Conservation (phyloP, 805 yeast species). For the Candida incommunis region DNA sequence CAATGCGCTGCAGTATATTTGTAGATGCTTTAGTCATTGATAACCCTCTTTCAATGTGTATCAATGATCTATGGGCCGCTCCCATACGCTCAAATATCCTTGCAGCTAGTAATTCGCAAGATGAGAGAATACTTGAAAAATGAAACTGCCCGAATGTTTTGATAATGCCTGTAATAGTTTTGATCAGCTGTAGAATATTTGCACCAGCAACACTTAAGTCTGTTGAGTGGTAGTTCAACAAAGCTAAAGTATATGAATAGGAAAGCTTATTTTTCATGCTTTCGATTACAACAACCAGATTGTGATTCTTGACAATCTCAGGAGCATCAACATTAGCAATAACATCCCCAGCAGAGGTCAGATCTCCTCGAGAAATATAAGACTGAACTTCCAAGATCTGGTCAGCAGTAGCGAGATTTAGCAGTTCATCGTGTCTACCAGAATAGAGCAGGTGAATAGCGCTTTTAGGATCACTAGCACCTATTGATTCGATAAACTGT, state of each 20-base stretch:
- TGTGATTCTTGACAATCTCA: neutral
- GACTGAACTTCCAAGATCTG: no score
- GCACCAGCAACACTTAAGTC: neutral
- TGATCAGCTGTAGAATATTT: neutral
- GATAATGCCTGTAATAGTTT: neutral
- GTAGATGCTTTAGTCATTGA: conserved; percentile 5
- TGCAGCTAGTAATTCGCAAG: conserved; percentile 2
- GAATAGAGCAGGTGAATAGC: no score
- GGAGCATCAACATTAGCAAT: neutral
- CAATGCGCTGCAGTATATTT: conserved; percentile 2
- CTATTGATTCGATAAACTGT: no score
- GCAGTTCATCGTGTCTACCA: no score
- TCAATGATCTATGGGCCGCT: conserved; percentile 5
- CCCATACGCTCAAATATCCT: conserved; percentile 8
- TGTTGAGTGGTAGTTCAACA: neutral
- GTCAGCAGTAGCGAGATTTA: no score
- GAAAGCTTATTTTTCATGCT: neutral
- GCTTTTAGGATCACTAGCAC: no score
- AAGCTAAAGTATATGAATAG: neutral
- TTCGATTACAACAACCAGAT: neutral
- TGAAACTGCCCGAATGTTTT: neutral
- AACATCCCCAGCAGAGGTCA: no score
- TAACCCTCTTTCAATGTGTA: conserved; percentile 8
- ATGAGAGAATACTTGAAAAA: neutral
- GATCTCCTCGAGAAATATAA: no score